Conservation (phyloP, 805 yeast genomes). For the Wickerhamiella nectarea region DNA sequence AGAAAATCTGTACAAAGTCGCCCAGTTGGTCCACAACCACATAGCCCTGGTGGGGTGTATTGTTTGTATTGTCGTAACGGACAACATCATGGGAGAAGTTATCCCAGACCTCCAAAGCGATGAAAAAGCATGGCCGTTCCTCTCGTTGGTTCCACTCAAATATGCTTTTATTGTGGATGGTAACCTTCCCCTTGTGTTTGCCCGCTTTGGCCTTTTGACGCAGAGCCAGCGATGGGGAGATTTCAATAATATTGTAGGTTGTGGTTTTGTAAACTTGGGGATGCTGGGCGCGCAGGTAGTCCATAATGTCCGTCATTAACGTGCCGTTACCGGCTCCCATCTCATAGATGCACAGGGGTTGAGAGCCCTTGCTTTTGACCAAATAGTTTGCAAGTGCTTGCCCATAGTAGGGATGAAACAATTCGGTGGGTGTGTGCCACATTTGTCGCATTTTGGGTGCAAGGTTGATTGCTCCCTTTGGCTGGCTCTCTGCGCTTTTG, state of each 20-base stretch:
- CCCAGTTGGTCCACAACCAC: slow-evolving; percentile 60
- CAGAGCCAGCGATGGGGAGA: slow-evolving; percentile 45
- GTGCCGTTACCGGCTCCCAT: slow-evolving; percentile 90
- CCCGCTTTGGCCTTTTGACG: slow-evolving; percentile 25
- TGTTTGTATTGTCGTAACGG: slow-evolving; percentile 54
- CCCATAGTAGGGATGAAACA: slow-evolving; percentile 71
- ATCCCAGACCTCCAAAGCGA: slow-evolving; percentile 74
- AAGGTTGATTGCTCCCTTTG: slow-evolving; percentile 2
- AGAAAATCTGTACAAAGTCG: slow-evolving; percentile 60
- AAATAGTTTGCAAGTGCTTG: slow-evolving; percentile 74
- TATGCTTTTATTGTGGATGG: slow-evolving; percentile 59
- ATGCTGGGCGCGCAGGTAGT: slow-evolving; percentile 44
- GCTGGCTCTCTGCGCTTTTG: slow-evolving; percentile 7
- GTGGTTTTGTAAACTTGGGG: slow-evolving; percentile 65
- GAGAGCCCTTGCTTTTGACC: slow-evolving; percentile 49
- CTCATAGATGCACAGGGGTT: slow-evolving; percentile 55
- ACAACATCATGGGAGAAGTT: slow-evolving; percentile 73
- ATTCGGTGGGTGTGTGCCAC: slow-evolving; percentile 86
- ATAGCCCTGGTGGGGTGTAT: slow-evolving; percentile 62
- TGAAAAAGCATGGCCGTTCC: slow-evolving; percentile 55
- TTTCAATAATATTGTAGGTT: slow-evolving; percentile 59
- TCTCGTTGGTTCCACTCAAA: slow-evolving; percentile 56
- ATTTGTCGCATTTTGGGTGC: slow-evolving; percentile 32
- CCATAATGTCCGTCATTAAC: slow-evolving; percentile 59
- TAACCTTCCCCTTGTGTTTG: slow-evolving; percentile 44